Base-by-base conservation (phyloP, 225 moss, liverwort and hornwort species). In the Sphagnum tenellum region DNA sequence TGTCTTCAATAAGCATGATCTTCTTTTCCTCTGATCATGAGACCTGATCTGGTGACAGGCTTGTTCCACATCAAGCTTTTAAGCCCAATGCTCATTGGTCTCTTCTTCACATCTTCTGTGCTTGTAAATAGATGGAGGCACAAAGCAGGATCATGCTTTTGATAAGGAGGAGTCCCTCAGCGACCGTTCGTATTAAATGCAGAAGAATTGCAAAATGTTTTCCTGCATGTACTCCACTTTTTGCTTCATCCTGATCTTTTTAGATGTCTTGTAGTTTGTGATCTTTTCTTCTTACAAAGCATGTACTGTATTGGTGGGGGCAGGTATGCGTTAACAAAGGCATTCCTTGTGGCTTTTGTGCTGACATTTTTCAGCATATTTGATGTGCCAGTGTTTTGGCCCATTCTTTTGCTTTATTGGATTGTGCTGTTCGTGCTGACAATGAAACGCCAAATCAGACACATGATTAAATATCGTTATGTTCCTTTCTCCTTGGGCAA, bases 311-410 rank as follows among this genome's bases (percentile, higher is more conserved):
- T n/a, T 56, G 9, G 12, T 7, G 12, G 8, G 29, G 4, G 14
- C 96, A 98, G 96, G 96, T 98, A 98, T 72, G 96, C 93, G 5
- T 73, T 98, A 61, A 98, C 96, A 47, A 98, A 98, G 76, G 93
- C 96, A 52, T 87, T 98, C 78, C 81, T 84, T 59, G 96, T 98
- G 68, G 96, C 96, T 4, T 98, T 98, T 73, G 77, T 71, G 60
- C 76, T 98, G 72, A 98, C 96, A 9, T 98, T 98, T 67, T 98
- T 98, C 89, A 93, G 93, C 75, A 82, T 98, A 69, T 98, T 98
- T 70, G 96, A 98, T 65, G 96, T 98, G 57, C 96, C 96, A 12
- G 96, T 98, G 70, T 98, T 93, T 78, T 98, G 96, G 96, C 96
- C 96, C 49, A 98, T 98, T 58, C 75, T 98, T 64, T 77, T 98